Evolutionary conservation across 2,329 filamentous ascomycete species (phyloP).

Genomic region (Fusarium chlamydosporum): DNA sequence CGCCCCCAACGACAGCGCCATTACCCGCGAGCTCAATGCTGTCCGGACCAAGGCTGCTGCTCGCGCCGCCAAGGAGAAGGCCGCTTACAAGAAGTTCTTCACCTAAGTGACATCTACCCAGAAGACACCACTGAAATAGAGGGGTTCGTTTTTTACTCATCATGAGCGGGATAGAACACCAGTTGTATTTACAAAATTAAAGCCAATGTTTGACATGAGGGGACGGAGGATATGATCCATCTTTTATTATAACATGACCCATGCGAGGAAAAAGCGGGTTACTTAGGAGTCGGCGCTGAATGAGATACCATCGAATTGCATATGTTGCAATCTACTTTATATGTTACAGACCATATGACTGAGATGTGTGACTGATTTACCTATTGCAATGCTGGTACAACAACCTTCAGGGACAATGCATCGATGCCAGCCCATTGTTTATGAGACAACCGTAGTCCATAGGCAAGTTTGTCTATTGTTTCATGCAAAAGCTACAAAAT

Average conservation of each 20-base stretch:
- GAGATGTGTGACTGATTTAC: neutral
- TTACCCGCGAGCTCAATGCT: constrained; percentile 80
- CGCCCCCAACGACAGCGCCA: constrained; percentile 79
- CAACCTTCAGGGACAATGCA: neutral
- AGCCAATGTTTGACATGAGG: constrained; percentile 24
- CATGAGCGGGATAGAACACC: constrained; percentile 31
- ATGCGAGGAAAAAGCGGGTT: constrained; percentile 48
- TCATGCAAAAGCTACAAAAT: constrained; percentile 2
- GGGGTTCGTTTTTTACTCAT: constrained; percentile 25
- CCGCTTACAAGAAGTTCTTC: constrained; percentile 94
- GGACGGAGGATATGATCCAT: constrained; percentile 42
- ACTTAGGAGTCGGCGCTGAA: constrained; percentile 51
- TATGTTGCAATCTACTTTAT: constrained; percentile 38
- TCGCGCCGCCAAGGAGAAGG: constrained; percentile 88
- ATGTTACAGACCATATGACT: neutral
- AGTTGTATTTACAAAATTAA: constrained; percentile 34
- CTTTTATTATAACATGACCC: constrained; percentile 44
- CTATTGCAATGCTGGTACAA: neutral
- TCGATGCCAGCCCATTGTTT: neutral
- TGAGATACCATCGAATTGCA: constrained; percentile 52
- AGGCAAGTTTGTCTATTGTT: constrained; percentile 4
- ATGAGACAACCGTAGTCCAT: neutral
- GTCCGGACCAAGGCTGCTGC: constrained; percentile 83
- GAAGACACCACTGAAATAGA: constrained; percentile 14
- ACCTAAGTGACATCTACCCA: constrained; percentile 54